These are phyloP conservation scores for Cyathus striatus DNA, from an alignment of 768 basidiomycete species.

Conservation along the genomic window DNA sequence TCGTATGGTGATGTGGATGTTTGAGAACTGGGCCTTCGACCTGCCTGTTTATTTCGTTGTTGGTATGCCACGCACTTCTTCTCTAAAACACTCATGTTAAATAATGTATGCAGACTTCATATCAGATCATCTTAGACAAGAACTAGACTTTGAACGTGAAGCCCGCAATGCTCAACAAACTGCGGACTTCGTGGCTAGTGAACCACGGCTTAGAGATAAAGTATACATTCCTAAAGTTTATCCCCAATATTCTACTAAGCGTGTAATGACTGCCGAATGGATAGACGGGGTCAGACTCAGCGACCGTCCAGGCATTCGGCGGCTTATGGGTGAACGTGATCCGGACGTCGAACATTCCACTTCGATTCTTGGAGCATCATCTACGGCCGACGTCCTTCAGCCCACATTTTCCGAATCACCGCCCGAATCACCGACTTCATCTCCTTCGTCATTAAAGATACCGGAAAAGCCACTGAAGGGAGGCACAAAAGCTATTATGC, in stretches of 20 bases:
- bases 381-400: conserved; percentile 6
- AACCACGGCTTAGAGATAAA: conserved; percentile 62
- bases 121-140: conserved; percentile 74
- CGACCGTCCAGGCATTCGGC: conserved; percentile 52
- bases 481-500: conserved; percentile 66
- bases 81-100: neutral
- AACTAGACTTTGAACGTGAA: conserved; percentile 80
- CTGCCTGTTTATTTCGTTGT: conserved; percentile 79
- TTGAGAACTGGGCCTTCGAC: conserved; percentile 78
- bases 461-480: conserved; percentile 44
- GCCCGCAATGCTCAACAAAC: conserved; percentile 73
- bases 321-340: conserved; percentile 49
- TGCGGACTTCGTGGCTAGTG: conserved; percentile 59
- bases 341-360: conserved; percentile 5
- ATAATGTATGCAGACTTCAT: conserved; percentile 55
- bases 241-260: conserved; percentile 65
- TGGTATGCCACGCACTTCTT: conserved; percentile 35
- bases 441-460: conserved; percentile 17
- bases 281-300: conserved; percentile 73
- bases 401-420: neutral
- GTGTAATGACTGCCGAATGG: conserved; percentile 83
- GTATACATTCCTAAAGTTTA: conserved; percentile 80
- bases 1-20: conserved; percentile 73
- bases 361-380: conserved; percentile 4
- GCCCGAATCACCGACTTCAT: neutral